Conservation (phyloP, 345 rosid species). For the Jatropha curcas region DNA sequence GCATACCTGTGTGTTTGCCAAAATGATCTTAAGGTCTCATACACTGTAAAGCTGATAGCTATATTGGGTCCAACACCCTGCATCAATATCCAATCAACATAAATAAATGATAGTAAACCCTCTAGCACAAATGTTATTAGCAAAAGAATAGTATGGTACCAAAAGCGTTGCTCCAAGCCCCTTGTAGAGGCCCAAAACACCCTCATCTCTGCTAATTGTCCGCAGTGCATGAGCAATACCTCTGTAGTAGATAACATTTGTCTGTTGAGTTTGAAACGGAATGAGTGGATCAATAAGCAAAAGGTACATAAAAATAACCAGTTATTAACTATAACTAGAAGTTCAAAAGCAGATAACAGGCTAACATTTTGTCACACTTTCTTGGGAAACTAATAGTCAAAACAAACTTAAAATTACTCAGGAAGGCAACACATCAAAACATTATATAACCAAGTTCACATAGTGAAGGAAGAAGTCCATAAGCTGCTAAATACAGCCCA, state of each 20-base stretch:
- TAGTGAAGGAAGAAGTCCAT: constrained; percentile 1
- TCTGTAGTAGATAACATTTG: constrained; percentile 69
- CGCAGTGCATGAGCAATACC: constrained; percentile 75
- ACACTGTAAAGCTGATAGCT: constrained; percentile 85
- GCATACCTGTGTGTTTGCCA: constrained; percentile 73
- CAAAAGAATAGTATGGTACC: constrained; percentile 44
- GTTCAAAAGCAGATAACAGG: not conserved
- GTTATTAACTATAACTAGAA: not conserved
- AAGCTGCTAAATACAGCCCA: not conserved
- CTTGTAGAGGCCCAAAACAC: constrained; percentile 80
- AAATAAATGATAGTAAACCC: not conserved
- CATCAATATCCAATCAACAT: constrained; percentile 16
- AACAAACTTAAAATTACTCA: not conserved
- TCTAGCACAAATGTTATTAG: not conserved
- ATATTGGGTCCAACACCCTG: constrained; percentile 95
- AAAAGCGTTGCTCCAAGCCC: constrained; percentile 96
- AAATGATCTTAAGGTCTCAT: constrained; percentile 63
- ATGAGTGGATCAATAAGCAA: not conserved
- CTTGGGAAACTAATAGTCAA: not conserved
- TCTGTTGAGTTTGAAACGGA: constrained; percentile 46
- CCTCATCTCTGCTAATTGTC: constrained; percentile 84
- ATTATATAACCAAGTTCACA: not conserved
- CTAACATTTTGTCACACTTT: not conserved
- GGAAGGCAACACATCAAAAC: not conserved
- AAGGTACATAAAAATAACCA: not conserved